Base-by-base conservation (phyloP, 2,329 filamentous ascomycete species). In the Teratosphaeria nubilosa region DNA sequence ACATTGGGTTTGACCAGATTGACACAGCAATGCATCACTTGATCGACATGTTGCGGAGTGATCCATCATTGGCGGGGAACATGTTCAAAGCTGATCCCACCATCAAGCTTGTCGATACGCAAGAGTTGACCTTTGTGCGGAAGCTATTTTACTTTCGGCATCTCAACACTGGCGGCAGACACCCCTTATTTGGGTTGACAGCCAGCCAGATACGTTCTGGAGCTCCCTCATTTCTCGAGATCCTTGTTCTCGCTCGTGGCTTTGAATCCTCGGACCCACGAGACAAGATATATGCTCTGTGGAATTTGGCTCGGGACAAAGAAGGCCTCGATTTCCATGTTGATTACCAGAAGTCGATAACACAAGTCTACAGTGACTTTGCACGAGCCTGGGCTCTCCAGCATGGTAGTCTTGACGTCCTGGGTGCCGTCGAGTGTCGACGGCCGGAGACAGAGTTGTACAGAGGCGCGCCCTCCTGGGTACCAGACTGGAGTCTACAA, bases 71-170 rank as follows among this genome's bases (percentile, higher is more conserved):
- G 22, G 24, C 24, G 31, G 51, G 56, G 11, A 37, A 55, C 16
- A 60, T 57, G 14, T 16, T 51, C 24, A 34, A 55, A 6, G 32
- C 41, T 10, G 59, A 60, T n/a, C 4, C 30, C 10, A 52, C 57
- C 3, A 14, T 60, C 25, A 25, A 27, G 25, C 14, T 16, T 32
- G 51, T 60, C 13, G 54, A 59, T n/a, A 31, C 34, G 7, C 30
- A 27, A 13, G 50, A 57, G 22, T 22, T 60, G 24, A 45, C 57
- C 5, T 60, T 57, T 32, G 52, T 52, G 14, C 32, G 59, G 6
- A 60, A 59, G 51, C 51, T 60, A 6, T 59, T 34, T 27, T 56
- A 60, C 54, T 60, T 60, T n/a, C 56, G 59, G 13, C 59, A 60
- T 55, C 11, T 56, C 9, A 48, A 50, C 7, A 51, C 45, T 41